A percentile compares a stretch with the other conserved stretches of the same genome.
Conservation (phyloP, 2,329 filamentous ascomycete species). For the Alternaria arbusti region DNA sequence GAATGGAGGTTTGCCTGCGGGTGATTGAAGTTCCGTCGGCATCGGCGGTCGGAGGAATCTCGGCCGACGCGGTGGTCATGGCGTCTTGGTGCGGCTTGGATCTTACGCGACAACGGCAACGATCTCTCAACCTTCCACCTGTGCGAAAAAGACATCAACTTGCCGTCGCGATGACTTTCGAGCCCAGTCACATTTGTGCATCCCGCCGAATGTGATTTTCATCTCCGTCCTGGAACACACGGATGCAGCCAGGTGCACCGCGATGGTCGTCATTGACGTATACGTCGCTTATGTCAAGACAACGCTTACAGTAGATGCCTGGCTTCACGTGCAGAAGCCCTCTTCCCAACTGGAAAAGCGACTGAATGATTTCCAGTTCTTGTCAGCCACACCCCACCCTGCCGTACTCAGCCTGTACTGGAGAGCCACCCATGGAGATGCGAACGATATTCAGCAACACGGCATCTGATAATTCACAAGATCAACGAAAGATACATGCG, state of each 20-base stretch:
- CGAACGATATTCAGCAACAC: rapidly evolving
- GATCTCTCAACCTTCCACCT: background rate
- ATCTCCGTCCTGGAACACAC: background rate
- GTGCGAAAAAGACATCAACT: background rate
- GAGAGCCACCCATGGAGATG: background rate
- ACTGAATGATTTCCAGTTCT: rapidly evolving
- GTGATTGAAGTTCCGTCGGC: background rate
- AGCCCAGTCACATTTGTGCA: background rate
- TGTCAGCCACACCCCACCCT: background rate
- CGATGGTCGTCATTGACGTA: rapidly evolving
- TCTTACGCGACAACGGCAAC: background rate
- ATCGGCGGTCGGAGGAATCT: background rate
- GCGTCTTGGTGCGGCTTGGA: background rate
- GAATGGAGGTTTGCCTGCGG: slow-evolving; percentile 5
- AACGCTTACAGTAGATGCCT: background rate
- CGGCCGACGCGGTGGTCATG: slow-evolving; percentile 10
- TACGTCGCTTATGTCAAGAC: rapidly evolving
- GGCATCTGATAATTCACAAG: background rate
- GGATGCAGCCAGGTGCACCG: background rate
- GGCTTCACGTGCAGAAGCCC: background rate
- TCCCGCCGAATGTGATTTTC: background rate
- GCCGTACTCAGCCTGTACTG: background rate
- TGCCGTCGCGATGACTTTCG: background rate
- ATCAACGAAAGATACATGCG: rapidly evolving
- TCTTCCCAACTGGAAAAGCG: rapidly evolving